phyloP scores from a whole-genome alignment of 306 rosid genomes.

The Fragaria iinumae region DNA sequence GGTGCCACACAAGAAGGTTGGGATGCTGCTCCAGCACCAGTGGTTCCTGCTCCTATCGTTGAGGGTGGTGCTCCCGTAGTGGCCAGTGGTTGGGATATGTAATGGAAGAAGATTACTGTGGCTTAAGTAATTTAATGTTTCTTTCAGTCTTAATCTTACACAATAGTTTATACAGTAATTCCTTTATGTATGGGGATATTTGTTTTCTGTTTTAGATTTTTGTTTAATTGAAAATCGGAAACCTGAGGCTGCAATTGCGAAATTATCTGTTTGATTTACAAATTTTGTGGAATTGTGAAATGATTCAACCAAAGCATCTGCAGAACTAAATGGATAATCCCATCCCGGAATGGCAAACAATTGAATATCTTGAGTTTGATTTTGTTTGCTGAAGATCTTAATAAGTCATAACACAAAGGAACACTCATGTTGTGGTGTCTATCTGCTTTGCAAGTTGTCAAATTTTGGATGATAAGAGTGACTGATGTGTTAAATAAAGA shows the following conservation, averaged over 20 bases:
- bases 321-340: too few species aligned
- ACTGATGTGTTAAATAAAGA: too few species aligned
- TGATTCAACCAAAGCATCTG: too few species aligned
- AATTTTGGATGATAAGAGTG: too few species aligned
- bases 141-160: background rate
- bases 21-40: slow-evolving; percentile 37
- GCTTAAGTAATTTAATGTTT: background rate
- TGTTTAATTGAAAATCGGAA: background rate
- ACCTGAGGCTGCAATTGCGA: background rate
- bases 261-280: background rate
- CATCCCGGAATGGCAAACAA: too few species aligned
- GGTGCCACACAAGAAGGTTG: slow-evolving; percentile 31
- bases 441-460: too few species aligned
- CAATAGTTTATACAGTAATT: background rate
- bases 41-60: background rate
- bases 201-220: background rate
- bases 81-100: slow-evolving; percentile 27
- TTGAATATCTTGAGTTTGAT: too few species aligned
- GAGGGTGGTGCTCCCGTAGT: slow-evolving; percentile 20
- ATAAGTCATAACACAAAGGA: too few species aligned
- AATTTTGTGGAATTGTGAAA: background rate
- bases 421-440: too few species aligned
- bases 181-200: background rate
- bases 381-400: too few species aligned
- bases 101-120: background rate